phyloP scores from a whole-genome alignment of 345 rosid genomes.

The Kernera saxatilis region DNA sequence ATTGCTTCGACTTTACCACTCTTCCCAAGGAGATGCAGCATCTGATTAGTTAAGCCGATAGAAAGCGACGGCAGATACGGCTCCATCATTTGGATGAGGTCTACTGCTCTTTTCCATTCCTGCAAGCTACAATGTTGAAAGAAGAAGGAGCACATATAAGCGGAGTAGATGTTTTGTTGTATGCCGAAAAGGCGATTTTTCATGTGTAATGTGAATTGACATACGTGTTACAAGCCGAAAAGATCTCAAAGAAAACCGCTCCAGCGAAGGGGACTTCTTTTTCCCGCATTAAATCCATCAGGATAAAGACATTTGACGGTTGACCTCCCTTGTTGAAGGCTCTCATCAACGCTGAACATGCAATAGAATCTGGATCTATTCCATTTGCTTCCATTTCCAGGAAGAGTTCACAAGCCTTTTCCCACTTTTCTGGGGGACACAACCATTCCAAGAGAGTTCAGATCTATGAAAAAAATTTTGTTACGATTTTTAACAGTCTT shows the following conservation, averaged over 20 bases:
- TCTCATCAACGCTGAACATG: conserved; percentile 81
- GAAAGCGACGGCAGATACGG: conserved; percentile 54
- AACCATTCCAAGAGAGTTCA: conserved; percentile 18
- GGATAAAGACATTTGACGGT: conserved; percentile 61
- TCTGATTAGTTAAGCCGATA: conserved; percentile 67
- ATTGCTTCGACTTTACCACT: conserved; percentile 79
- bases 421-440: conserved; percentile 56
- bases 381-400: conserved; percentile 66
- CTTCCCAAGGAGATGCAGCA: conserved; percentile 69
- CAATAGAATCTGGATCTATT: conserved; percentile 64
- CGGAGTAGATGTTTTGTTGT: neutral
- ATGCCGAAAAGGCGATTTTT: neutral
- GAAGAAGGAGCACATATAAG: neutral
- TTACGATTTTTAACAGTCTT: neutral
- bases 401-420: conserved; percentile 55
- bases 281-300: conserved; percentile 64
- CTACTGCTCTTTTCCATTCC: conserved; percentile 64
- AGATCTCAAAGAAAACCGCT: conserved; percentile 66
- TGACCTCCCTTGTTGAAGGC: conserved; percentile 75
- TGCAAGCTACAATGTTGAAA: conserved; percentile 47
- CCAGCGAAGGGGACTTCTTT: conserved; percentile 56
- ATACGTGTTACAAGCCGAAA: conserved; percentile 76
- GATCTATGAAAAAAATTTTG: conserved; percentile 1
- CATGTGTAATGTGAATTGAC: neutral
- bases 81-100: conserved; percentile 62